Conservation (phyloP, 768 basidiomycete genomes). For the Rhizopogon roseolus region DNA sequence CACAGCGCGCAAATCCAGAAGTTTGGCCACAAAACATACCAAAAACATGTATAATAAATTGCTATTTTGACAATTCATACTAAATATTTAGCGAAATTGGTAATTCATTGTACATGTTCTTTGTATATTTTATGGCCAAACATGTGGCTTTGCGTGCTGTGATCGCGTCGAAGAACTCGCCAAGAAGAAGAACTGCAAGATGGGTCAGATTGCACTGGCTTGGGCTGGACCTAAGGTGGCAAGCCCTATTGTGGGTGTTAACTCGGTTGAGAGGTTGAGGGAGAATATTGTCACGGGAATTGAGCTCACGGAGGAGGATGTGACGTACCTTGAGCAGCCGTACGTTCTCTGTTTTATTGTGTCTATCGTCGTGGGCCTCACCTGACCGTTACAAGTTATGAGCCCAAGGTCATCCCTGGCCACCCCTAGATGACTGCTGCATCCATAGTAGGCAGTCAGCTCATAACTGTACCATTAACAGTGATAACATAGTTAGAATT, state of each 20-base stretch:
- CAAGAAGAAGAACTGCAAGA: constrained; percentile 32
- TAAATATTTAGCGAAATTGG: too few relatives aligned
- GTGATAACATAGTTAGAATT: background rate
- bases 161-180: constrained; percentile 39
- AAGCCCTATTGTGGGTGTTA: constrained; percentile 41
- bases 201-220: constrained; percentile 42
- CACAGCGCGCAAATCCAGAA: too few relatives aligned
- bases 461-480: too few relatives aligned
- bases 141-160: too few relatives aligned
- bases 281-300: constrained; percentile 23
- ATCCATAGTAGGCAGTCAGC: too few relatives aligned
- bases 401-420: constrained; percentile 13
- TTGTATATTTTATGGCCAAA: too few relatives aligned
- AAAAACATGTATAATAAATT: too few relatives aligned
- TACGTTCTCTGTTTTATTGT: constrained; percentile 5
- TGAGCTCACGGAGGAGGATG: constrained; percentile 24
- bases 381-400: constrained; percentile 9
- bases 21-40: too few relatives aligned
- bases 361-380: background rate
- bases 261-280: constrained; percentile 24
- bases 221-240: constrained; percentile 37
- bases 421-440: background rate
- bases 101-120: too few relatives aligned
- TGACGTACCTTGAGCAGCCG: constrained; percentile 24
- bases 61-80: too few relatives aligned